Conservation (phyloP, 2,329 filamentous ascomycete genomes). For the Ilyonectria destructans region DNA sequence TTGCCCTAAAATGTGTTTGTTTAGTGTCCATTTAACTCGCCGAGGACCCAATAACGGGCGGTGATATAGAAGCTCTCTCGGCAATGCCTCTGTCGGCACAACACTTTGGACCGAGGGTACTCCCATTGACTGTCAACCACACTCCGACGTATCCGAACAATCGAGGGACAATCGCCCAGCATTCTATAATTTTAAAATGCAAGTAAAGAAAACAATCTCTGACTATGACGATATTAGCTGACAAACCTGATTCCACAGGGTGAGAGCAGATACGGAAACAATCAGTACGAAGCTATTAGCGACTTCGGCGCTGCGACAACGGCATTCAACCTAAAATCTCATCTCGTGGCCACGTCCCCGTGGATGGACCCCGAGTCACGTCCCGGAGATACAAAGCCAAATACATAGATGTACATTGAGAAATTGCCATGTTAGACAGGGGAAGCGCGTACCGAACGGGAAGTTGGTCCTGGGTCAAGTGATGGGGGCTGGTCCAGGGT, state of each 20-base stretch:
- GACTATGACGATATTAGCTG: no score
- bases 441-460: not conserved
- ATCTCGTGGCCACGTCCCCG: slow-evolving; percentile 17
- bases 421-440: not conserved
- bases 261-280: not conserved
- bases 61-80: not conserved
- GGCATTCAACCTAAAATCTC: slow-evolving; percentile 1
- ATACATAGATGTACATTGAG: slow-evolving; percentile 17
- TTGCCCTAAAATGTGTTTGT: no score
- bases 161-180: not conserved
- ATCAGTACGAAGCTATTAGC: not conserved
- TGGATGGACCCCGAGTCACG: slow-evolving; percentile 10
- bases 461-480: slow-evolving; percentile 1
- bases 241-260: not conserved
- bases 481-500: slow-evolving; percentile 13
- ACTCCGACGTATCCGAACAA: not conserved
- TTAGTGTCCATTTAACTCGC: no score
- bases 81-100: not conserved
- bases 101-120: not conserved
- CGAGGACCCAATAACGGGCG: not conserved
- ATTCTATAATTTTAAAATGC: not conserved
- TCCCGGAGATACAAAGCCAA: slow-evolving; percentile 15
- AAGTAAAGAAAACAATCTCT: not conserved
- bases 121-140: not conserved
- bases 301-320: not conserved